phyloP scores from a whole-genome alignment of 495 filamentous ascomycete species.

The Neurospora sp. region DNA sequence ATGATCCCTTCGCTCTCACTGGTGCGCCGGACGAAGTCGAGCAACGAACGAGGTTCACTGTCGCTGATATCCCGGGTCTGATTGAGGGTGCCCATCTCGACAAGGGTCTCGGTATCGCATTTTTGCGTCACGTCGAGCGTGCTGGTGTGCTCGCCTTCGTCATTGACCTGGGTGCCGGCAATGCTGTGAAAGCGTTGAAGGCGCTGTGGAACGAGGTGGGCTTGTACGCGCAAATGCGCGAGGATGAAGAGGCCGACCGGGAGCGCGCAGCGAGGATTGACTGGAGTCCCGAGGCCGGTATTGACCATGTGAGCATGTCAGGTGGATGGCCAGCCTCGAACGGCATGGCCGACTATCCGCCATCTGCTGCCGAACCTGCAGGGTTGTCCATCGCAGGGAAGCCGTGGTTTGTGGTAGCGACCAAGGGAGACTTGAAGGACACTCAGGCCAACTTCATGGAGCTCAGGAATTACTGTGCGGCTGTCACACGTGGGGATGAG shows the following conservation, averaged over 20 bases:
- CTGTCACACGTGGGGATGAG: conserved; percentile 44
- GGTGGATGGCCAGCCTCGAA: conserved; percentile 14
- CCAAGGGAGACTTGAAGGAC: conserved; percentile 76
- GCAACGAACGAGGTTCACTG: conserved; percentile 67
- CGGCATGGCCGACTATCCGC: conserved; percentile 26
- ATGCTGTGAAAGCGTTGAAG: conserved; percentile 68
- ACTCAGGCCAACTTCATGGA: conserved; percentile 67
- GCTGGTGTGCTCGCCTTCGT: conserved; percentile 90
- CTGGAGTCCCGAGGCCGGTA: conserved; percentile 24
- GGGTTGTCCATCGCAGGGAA: conserved; percentile 66
- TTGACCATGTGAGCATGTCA: conserved; percentile 6
- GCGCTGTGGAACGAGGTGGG: conserved; percentile 82
- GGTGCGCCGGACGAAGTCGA: conserved; percentile 26
- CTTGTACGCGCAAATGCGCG: conserved; percentile 68
- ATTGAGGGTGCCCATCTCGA: conserved; percentile 87
- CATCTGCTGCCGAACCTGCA: conserved; percentile 12
- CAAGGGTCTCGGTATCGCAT: conserved; percentile 81
- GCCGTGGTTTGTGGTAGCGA: conserved; percentile 95
- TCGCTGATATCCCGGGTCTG: conserved; percentile 92
- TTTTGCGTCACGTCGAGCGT: conserved; percentile 88
- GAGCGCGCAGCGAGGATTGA: conserved; percentile 34
- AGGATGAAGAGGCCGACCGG: conserved; percentile 46
- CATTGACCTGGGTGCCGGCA: conserved; percentile 68
- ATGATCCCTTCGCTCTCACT: conserved; percentile 20
- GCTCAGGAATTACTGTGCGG: conserved; percentile 57